Base-by-base conservation (phyloP, 2,329 filamentous ascomycete species). In the Ascochyta lentis region DNA sequence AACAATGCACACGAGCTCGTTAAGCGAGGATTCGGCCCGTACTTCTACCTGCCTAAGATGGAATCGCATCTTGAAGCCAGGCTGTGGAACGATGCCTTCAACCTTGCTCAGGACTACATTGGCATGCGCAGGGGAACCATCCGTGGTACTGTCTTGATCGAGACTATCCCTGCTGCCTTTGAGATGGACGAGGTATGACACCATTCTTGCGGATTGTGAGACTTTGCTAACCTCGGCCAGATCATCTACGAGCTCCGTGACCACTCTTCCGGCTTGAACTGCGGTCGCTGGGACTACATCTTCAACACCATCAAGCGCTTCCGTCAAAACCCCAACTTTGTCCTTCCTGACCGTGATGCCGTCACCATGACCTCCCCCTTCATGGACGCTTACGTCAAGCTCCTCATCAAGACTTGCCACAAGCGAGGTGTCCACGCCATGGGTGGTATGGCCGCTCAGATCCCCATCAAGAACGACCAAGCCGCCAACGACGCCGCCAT, bases 281-380 rank as follows among this genome's bases (percentile, higher is more conserved):
- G 95, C 79, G 95, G 95, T 63, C 90, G 95, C 67, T 99, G 95
- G 95, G 95, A 99, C 76, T 99, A 99, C 84, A 98, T 99, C 81
- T 99, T 99, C 85, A 95, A 90, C 77, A 92, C 94, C 74, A 98
- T 99, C 84, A 99, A 99, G 86, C 96, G 96, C 79, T 96, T 98
- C 89, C 91, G 95, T 75, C 87, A 96, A 72, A 95, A 97, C 83
- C 83, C 90, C 70, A 88, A 89, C 80, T 98, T 98, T 75, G 87
- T 98, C 54, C 88, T 99, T 19, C 95, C 95, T 26, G 94, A 99
- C 77, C 91, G 95, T 59, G 89, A 89, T 51, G 84, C 86, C 58
- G 92, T 99, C 51, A 99, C 95, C 67, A 98, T 99, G 95, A 98
- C 93, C 12, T 90, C 94, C 1, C 95, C 95, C 12, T 99, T 99